phyloP scores from a whole-genome alignment of 371 early-diverging fungal genomes.

The Mortierella sp. region DNA sequence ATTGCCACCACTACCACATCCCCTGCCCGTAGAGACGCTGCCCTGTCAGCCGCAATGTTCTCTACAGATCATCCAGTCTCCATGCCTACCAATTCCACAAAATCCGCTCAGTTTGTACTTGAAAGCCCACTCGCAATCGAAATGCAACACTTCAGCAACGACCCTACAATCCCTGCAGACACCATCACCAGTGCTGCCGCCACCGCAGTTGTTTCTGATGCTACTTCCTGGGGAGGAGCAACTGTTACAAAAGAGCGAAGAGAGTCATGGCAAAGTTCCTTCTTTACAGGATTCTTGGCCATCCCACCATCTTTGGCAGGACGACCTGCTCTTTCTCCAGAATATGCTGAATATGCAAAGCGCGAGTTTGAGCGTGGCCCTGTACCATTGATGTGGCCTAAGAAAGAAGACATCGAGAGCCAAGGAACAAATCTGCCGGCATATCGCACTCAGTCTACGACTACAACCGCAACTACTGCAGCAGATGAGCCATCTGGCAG shows the following conservation, averaged over 20 bases:
- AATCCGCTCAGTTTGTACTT: slow-evolving; percentile 6
- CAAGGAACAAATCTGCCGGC: background rate
- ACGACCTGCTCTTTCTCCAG: slow-evolving; percentile 14
- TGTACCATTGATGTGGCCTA: slow-evolving; percentile 33
- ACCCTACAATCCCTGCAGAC: background rate
- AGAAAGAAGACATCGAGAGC: slow-evolving; percentile 24
- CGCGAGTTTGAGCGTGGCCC: slow-evolving; percentile 33
- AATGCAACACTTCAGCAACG: slow-evolving; percentile 19
- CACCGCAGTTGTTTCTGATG: background rate
- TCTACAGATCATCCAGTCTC: background rate
- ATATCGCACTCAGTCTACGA: background rate
- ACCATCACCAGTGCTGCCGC: background rate
- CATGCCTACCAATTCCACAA: slow-evolving; percentile 2
- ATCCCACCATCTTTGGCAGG: slow-evolving; percentile 43
- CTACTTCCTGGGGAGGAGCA: background rate
- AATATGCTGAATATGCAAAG: slow-evolving; percentile 13
- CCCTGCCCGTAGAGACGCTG: background rate
- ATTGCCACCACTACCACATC: background rate
- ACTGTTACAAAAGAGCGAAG: background rate
- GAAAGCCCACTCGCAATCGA: slow-evolving; percentile 28
- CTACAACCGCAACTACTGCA: background rate
- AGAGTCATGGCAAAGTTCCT: slow-evolving; percentile 4
- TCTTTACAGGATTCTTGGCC: slow-evolving; percentile 29
- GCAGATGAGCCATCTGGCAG: background rate
- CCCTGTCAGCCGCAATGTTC: background rate